Evolutionary conservation across 257 asterid genomes (phyloP).

Genomic region (Fraxinus pennsylvanica): DNA sequence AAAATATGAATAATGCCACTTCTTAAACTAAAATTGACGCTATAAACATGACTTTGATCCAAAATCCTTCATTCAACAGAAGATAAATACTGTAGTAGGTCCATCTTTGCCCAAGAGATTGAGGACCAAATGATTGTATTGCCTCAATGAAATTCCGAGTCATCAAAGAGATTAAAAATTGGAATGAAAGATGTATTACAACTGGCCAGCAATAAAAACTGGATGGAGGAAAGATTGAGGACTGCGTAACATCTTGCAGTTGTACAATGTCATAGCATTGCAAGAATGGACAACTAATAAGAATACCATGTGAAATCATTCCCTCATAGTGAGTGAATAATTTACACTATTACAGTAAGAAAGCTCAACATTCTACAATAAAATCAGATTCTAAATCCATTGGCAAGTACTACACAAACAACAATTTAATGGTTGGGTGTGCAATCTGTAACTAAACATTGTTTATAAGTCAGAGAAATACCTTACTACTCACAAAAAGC

Average conservation of each 20-base stretch:
- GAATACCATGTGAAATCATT: slow-evolving; percentile 4
- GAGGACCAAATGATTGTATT: background rate
- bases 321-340: slow-evolving; percentile 9
- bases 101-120: slow-evolving; percentile 3
- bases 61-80: slow-evolving; percentile 3
- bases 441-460: slow-evolving; percentile 18
- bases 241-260: slow-evolving; percentile 11
- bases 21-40: too few species aligned
- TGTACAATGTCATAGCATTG: slow-evolving; percentile 10
- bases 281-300: slow-evolving; percentile 1
- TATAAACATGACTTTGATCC: slow-evolving; percentile 3
- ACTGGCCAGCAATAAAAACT: background rate
- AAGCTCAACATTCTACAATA: slow-evolving; percentile 8
- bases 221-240: slow-evolving; percentile 15
- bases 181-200: background rate
- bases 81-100: background rate
- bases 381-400: slow-evolving; percentile 9
- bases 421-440: slow-evolving; percentile 18
- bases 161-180: background rate
- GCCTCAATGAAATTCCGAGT: background rate
- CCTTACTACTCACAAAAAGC: slow-evolving; percentile 93
- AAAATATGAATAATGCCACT: slow-evolving; percentile 12
- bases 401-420: slow-evolving; percentile 2
- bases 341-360: background rate
- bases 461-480: slow-evolving; percentile 31